Evolutionary conservation across 257 asterid species (phyloP).

Genomic region (Solanum sejunctum): DNA sequence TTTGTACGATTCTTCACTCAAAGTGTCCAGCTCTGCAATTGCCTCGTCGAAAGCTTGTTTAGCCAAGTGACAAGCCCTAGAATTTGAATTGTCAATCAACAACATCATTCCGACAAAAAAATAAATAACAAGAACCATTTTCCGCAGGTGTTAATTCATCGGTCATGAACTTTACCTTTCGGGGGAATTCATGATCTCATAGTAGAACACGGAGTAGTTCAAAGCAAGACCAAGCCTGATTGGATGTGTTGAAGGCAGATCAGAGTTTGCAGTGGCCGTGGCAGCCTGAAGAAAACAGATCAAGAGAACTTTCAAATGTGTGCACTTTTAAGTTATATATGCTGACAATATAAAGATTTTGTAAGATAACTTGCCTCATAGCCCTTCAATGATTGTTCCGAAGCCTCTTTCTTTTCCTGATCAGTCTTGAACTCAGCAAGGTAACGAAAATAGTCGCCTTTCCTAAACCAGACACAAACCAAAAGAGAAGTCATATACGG

Average conservation of each 20-base stretch:
- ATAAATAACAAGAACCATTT: not conserved
- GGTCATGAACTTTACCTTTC: conserved; percentile 38
- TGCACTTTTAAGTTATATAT: not conserved
- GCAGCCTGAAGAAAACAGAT: conserved; percentile 44
- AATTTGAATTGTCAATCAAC: not conserved
- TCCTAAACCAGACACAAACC: conserved; percentile 23
- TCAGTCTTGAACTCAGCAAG: conserved; percentile 82
- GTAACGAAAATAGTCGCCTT: conserved; percentile 76
- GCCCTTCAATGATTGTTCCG: conserved; percentile 70
- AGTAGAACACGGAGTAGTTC: conserved; percentile 79
- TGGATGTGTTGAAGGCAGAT: conserved; percentile 89
- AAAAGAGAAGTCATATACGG: not conserved
- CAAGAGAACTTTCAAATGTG: not conserved
- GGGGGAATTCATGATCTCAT: conserved; percentile 80
- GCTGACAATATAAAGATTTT: not conserved
- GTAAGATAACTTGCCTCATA: conserved; percentile 44
- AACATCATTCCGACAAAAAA: not conserved
- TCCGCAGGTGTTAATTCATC: not conserved
- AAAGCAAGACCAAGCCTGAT: conserved; percentile 80
- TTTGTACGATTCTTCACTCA: conserved; percentile 86
- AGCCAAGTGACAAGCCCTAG: conserved; percentile 90
- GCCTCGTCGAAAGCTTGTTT: conserved; percentile 94
- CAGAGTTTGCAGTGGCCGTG: conserved; percentile 46
- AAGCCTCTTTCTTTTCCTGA: conserved; percentile 67
- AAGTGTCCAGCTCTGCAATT: conserved; percentile 68